Base-by-base conservation (phyloP, 768 basidiomycete genomes). In the Suillus decipiens region DNA sequence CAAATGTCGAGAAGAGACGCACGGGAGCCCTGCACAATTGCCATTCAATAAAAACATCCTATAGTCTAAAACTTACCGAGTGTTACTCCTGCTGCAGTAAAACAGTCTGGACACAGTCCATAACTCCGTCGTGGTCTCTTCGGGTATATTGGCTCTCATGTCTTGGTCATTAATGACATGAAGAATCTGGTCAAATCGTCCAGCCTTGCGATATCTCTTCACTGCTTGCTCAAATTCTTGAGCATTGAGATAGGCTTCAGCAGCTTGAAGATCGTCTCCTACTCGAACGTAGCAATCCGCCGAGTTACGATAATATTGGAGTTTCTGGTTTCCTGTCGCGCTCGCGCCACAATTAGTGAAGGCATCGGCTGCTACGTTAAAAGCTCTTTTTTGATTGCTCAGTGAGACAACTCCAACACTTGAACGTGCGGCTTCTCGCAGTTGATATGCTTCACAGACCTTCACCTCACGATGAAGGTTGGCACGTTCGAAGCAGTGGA, bases 401-500 rank as follows among this genome's bases (percentile, higher is more conserved):
- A 15, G 67, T 15, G 63, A 45, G 4, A 73, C 71, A 28, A 75
- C 66, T 53, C 75, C 72, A 2, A 71, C 34, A 64, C 73, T 24
- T 53, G 69, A 62, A 50, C 79, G 75, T 10, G 88, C 88, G 33
- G 78, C 70, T 64, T 85, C 81, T 61, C 86, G 81, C 6, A 87
- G 77, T 59, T 80, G 77, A 66, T 85, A 88, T 0, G 88, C 84
- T 9, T 81, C 64, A 2, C 86, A 79, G 11, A 86, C 78, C 2
- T 71, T 77, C 17, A 73, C 79, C 71, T 87, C 78, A 17, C 78
- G 78, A 0, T 64, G 71, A 53, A 77, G 68, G 2, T 64, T 72
- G 1, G 88, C 88, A 3, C 81, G 78, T 54, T 80, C 78, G 50
- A 81, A 87, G 61, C 84, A 84, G 56, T 83, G 77, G 75, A 79